Evolutionary conservation across 1,284 basidiomycete genomes (phyloP).

Genomic region (Cryptococcus sp.): DNA sequence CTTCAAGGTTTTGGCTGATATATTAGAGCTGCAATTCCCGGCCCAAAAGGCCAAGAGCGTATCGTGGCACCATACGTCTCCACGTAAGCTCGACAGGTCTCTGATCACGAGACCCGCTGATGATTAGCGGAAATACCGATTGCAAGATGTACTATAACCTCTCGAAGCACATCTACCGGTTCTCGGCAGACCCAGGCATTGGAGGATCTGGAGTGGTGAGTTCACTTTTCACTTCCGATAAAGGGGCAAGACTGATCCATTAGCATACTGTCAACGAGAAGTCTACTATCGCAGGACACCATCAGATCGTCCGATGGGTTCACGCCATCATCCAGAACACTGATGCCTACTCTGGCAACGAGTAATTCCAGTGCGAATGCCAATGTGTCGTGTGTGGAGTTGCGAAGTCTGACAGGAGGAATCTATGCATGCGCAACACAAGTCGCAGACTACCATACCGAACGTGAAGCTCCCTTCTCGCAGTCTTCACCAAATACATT

Average conservation of each 20-base stretch:
- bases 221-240: not conserved
- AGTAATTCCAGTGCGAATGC: conserved; percentile 12
- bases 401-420: not conserved
- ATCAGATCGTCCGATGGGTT: conserved; percentile 39
- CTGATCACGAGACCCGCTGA: not conserved
- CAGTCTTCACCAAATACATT: conserved; percentile 61
- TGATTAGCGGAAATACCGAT: conserved; percentile 27
- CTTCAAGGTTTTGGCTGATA: not conserved
- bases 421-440: not conserved
- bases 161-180: conserved; percentile 43
- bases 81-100: conserved; percentile 17
- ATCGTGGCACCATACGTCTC: conserved; percentile 40
- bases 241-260: not conserved
- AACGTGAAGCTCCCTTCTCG: conserved; percentile 55
- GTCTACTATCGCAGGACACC: conserved; percentile 30
- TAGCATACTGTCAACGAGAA: conserved; percentile 47
- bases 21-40: conserved; percentile 29
- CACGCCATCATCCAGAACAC: conserved; percentile 46
- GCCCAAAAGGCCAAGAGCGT: conserved; percentile 29
- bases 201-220: conserved; percentile 21
- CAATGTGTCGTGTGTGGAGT: too few species aligned
- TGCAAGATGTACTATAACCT: conserved; percentile 48
- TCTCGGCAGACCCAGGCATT: conserved; percentile 24
- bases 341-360: conserved; percentile 37
- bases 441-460: conserved; percentile 25